Base-by-base conservation (phyloP, 768 basidiomycete species). In the Suillus subaureus region DNA sequence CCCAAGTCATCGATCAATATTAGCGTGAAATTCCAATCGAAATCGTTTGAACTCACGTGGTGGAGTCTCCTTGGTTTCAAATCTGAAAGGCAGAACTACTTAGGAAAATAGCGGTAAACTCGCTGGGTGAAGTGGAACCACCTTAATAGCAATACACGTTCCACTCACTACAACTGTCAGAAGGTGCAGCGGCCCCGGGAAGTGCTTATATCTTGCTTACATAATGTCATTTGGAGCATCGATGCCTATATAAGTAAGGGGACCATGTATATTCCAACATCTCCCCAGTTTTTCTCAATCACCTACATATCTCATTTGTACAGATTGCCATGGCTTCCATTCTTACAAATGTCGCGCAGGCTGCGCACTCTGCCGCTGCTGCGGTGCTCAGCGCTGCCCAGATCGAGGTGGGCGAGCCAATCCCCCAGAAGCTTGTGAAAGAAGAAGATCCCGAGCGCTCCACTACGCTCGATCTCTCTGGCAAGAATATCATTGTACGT, bases 401-500 rank as follows among this genome's bases (percentile, higher is more conserved):
- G 72, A 81, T 86, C 62, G 66, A 66, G 11, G 65, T 67, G 23
- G 73, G 74, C 37, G 80, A 73, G 42, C 71, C 75, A 2, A 81
- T 93, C 43, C 87, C 89, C 8, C 66, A 79, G 33, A 70, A 78
- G 6, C 73, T 78, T 3, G 80, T 93, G 70, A 91, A 91, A 72
- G 88, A 92, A 71, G 79, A 84, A 62, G 80, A 83, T 23, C 79
- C 89, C 0, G 80, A 82, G 55, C 71, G 78, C 61, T 54, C 80
- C 2, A 74, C 75, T 43, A 75, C 78, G 4, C 77, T 90, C 49
- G 79, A 79, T 61, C 74, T 89, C 47, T 79, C 74, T 11, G 89
- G 89, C 28, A 89, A 85, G 78, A 88, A 87, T 69, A 73, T 90
- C 71, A 83, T 91, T 64, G 89, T 90, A 69, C 54, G 85, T 81